Percentiles rank a stretch among this genome's conserved stretches.
Evolutionary conservation across 2,329 filamentous ascomycete genomes (phyloP).

Genomic region (Ophiostoma perfectum): DNA sequence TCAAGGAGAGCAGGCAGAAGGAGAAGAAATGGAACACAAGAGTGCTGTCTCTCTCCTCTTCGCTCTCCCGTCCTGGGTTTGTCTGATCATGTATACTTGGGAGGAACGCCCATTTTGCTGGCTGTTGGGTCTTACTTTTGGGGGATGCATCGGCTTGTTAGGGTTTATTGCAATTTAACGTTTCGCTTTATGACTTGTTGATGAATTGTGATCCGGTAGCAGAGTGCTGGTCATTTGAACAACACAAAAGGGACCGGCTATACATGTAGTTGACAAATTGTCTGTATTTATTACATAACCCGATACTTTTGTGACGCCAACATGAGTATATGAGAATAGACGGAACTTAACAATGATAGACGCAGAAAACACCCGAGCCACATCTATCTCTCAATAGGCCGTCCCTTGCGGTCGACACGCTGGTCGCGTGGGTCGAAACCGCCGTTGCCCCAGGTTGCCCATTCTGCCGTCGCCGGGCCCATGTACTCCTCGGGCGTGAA

Average conservation of each 20-base stretch:
- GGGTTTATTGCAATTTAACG: constrained; percentile 8
- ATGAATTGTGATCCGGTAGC: neutral
- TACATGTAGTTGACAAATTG: no score
- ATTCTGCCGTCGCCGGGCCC: constrained; percentile 76
- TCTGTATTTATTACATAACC: no score
- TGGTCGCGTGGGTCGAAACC: constrained; percentile 90
- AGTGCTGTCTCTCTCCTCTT: neutral
- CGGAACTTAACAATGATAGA: neutral
- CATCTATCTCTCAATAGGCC: constrained; percentile 46
- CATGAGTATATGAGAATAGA: neutral
- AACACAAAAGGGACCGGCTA: no score
- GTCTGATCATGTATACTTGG: constrained; percentile 11
- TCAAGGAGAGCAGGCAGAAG: neutral
- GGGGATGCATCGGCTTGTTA: neutral
- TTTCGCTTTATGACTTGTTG: neutral
- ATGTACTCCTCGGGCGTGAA: constrained; percentile 91
- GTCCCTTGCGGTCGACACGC: constrained; percentile 80
- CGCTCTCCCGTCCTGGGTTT: neutral
- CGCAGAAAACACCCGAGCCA: no score
- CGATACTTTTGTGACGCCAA: neutral
- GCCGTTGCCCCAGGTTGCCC: constrained; percentile 91
- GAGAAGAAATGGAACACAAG: neutral
- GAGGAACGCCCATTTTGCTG: neutral
- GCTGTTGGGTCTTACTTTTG: constrained; percentile 3
- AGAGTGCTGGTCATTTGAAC: no score